A percentile compares a stretch with the other conserved stretches of the same genome.
Evolutionary conservation across 2,329 filamentous ascomycete species (phyloP).

Genomic region (Botrytis aclada): DNA sequence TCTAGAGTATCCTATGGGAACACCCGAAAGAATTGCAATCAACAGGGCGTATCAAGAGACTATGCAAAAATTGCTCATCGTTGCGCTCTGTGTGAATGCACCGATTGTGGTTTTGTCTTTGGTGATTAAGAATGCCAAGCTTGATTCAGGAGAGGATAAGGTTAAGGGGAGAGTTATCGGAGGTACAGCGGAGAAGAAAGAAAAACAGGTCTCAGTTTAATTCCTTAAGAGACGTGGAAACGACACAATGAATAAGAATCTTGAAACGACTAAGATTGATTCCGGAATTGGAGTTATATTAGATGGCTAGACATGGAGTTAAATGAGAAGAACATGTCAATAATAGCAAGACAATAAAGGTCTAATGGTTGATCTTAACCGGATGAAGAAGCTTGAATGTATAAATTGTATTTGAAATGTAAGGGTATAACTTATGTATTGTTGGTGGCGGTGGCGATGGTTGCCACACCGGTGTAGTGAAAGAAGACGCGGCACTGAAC

Average conservation of each 20-base stretch:
- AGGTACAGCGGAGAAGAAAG: neutral
- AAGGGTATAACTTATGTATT: neutral
- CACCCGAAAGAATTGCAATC: slow-evolving; percentile 56
- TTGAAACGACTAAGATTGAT: no score
- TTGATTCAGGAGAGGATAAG: slow-evolving; percentile 37
- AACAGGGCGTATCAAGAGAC: slow-evolving; percentile 63
- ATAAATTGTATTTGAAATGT: neutral
- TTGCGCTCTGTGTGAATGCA: slow-evolving; percentile 47
- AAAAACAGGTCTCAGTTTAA: neutral
- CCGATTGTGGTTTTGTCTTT: slow-evolving; percentile 56
- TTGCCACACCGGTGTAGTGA: no score
- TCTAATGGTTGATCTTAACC: neutral
- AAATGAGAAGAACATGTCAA: neutral
- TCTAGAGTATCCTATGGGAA: slow-evolving; percentile 54
- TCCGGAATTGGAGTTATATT: neutral
- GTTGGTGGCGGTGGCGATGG: neutral
- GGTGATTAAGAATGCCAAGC: slow-evolving; percentile 55
- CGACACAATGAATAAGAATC: neutral
- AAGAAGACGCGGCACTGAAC: neutral
- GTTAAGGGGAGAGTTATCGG: slow-evolving; percentile 15
- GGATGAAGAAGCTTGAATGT: neutral
- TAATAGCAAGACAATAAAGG: neutral
- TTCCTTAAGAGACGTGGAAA: neutral
- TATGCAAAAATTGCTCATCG: slow-evolving; percentile 55
- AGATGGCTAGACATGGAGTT: neutral